Evolutionary conservation across 1,139 yeast species (phyloP).

Genomic region (Pichia kudriavzevii): DNA sequence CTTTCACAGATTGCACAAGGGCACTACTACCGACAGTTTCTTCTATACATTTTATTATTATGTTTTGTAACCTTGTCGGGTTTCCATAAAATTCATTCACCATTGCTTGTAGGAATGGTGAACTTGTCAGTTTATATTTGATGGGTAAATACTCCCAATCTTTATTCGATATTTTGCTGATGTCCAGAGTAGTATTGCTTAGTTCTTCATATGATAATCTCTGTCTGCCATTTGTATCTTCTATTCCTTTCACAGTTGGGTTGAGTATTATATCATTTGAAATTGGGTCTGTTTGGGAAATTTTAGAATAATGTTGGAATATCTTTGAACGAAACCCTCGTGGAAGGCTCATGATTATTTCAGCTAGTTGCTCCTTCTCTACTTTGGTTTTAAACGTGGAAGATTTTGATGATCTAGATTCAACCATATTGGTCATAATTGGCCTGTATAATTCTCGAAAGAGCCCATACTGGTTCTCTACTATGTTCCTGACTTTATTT

Average conservation of each 20-base stretch:
- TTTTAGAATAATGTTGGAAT: constrained; percentile 37
- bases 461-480: constrained; percentile 59
- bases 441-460: constrained; percentile 73
- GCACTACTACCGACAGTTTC: constrained; percentile 65
- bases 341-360: constrained; percentile 41
- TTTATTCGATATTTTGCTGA: constrained; percentile 19
- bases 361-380: constrained; percentile 24
- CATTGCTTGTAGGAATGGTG: constrained; percentile 32
- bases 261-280: constrained; percentile 19
- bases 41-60: constrained; percentile 39
- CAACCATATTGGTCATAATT: constrained; percentile 33
- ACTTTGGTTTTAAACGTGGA: constrained; percentile 21
- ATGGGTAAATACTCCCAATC: constrained; percentile 29
- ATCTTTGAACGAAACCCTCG: constrained; percentile 41
- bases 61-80: constrained; percentile 27
- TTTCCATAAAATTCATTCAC: constrained; percentile 30
- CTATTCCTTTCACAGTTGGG: constrained; percentile 6
- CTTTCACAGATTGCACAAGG: constrained; percentile 69
- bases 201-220: constrained; percentile 6
- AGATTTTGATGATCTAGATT: too few relatives aligned
- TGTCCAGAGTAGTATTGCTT: too few relatives aligned
- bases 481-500: constrained; percentile 77
- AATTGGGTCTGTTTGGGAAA: constrained; percentile 31
- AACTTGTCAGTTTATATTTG: constrained; percentile 19
- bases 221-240: neutral